phyloP scores from a whole-genome alignment of 768 basidiomycete species.

The Amyloporia xantha region DNA sequence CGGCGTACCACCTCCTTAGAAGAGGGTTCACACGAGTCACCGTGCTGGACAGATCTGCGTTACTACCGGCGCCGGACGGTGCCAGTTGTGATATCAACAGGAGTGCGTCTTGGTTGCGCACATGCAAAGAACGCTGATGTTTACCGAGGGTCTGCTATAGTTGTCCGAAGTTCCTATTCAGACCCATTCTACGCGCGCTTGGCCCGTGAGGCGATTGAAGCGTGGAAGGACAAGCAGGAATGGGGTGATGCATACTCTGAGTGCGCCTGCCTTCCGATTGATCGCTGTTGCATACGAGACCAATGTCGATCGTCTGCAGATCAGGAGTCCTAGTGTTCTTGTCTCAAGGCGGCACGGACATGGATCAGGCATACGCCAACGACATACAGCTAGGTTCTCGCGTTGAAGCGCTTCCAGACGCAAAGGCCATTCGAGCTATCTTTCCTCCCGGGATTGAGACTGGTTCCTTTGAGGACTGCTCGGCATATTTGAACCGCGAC shows the following conservation, averaged over 20 bases:
- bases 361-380: conserved; percentile 52
- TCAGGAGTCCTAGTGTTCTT: conserved; percentile 61
- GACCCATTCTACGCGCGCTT: conserved; percentile 65
- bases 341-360: conserved; percentile 35
- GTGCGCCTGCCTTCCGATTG: conserved; percentile 31
- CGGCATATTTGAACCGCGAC: conserved; percentile 67
- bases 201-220: conserved; percentile 67
- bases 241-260: conserved; percentile 81
- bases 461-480: conserved; percentile 28
- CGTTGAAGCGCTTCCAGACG: conserved; percentile 34
- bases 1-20: conserved; percentile 71
- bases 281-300: not conserved
- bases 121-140: not conserved
- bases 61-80: conserved; percentile 76
- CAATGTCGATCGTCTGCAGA: conserved; percentile 28
- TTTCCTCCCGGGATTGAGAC: conserved; percentile 40
- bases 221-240: conserved; percentile 57
- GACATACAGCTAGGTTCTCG: conserved; percentile 52
- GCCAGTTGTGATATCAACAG: conserved; percentile 56
- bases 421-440: conserved; percentile 35
- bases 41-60: conserved; percentile 63
- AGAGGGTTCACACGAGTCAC: conserved; percentile 66
- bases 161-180: conserved; percentile 68
- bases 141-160: conserved; percentile 35
- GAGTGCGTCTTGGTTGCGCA: conserved; percentile 16